Conservation (phyloP, 169 alveolate species). For the Toxoplasma gondii region DNA sequence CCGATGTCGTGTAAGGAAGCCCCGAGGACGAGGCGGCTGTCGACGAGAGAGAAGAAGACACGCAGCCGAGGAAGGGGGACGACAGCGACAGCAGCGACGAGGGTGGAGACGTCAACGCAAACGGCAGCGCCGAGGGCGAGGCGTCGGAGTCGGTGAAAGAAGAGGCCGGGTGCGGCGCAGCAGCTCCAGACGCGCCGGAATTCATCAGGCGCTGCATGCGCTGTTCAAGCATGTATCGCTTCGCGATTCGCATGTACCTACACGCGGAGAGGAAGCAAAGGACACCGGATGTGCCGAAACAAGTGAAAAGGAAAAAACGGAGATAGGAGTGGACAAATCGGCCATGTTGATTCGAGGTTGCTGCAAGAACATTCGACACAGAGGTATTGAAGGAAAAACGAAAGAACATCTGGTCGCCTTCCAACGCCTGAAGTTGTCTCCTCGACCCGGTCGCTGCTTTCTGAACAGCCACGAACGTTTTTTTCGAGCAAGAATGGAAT, state of each 20-base stretch:
- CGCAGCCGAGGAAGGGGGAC: background rate
- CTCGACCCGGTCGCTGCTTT: too few relatives aligned
- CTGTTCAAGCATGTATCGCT: conserved; percentile 28
- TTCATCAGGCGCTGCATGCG: background rate
- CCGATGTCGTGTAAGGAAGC: background rate
- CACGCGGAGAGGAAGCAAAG: too few relatives aligned
- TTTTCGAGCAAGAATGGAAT: too few relatives aligned
- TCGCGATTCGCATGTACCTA: conserved; percentile 29
- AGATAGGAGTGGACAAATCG: background rate
- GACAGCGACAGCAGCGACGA: background rate
- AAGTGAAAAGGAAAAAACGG: background rate
- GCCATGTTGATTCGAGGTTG: background rate
- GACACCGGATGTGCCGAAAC: background rate
- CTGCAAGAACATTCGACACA: background rate
- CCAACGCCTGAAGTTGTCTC: too few relatives aligned
- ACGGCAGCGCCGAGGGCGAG: background rate
- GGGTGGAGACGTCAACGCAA: background rate
- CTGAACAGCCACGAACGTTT: too few relatives aligned
- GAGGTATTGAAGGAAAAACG: too few relatives aligned
- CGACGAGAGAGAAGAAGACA: background rate
- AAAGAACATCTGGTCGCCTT: too few relatives aligned
- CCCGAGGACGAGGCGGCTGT: background rate
- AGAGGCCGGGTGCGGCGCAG: background rate
- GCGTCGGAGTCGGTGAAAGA: background rate
- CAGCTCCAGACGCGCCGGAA: background rate